Evolutionary conservation across 2,329 filamentous ascomycete species (phyloP), one percentile per base, ranked within the genome.

Genomic region (Pseudohalonectria lignicola): DNA sequence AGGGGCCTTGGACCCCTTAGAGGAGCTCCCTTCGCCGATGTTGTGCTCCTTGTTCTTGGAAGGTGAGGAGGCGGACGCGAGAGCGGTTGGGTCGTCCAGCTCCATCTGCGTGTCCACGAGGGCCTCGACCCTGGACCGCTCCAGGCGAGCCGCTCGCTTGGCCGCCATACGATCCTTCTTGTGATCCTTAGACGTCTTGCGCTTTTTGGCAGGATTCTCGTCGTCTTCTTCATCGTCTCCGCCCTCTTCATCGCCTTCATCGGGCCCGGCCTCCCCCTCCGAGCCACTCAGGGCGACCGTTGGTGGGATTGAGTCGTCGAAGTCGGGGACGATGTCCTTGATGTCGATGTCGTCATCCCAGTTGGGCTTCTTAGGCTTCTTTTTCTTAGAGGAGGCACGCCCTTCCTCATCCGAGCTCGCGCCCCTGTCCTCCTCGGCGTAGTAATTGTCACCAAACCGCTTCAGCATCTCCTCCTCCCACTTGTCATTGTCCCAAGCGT

Each of bases 271-370:
- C 1, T 55, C 59, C 12, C 63, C 63, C n/a, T 67, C 59, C 7
- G 57, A 64, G 45, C 79, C 74, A 5, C 75, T 74, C 2, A 81
- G 61, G 1, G 63, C 62, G 42, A 82, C 60, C 1, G 64, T 62
- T 16, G 75, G 72, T 36, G 67, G 62, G 17, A 34, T 54, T 6
- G 75, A 74, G 19, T 86, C 83, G 16, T 85, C 76, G 53, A 93
- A 94, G 43, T 94, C 86, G 2, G 86, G 87, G 20, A 94, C 66
- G 36, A 95, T 71, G 56, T 94, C 90, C 43, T 83, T 86, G 63
- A 98, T 96, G 54, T 96, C 88, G 50, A 98, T 95, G 55, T 98
- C 92, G 52, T 96, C 87, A 50, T 95, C 86, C 82, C 90, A 98
- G 45, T 78, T 84, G 9, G 86, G 86, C 63, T 94, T 94, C 69